These are phyloP conservation scores for Atalantia buxifolia DNA, from an alignment of 345 rosid species.

Conservation along the genomic window DNA sequence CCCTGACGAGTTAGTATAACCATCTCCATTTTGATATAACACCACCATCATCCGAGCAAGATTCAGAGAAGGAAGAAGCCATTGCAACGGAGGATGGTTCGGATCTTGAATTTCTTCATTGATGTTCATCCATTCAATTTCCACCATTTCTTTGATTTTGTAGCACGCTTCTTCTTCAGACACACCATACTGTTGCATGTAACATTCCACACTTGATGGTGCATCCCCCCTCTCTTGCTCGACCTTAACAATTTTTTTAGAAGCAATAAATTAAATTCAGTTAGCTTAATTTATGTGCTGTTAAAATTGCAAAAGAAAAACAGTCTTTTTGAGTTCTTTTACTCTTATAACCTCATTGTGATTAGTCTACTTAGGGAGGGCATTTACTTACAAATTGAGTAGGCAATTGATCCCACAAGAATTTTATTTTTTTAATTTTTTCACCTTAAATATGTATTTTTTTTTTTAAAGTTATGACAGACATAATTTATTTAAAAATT, in stretches of 20 bases:
- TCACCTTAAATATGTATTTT: too few relatives aligned
- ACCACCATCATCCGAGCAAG: constrained; percentile 4
- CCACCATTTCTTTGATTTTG: constrained; percentile 1
- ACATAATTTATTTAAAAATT: too few relatives aligned
- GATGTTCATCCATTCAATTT: neutral
- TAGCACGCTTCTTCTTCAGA: constrained; percentile 5
- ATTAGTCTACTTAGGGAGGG: too few relatives aligned
- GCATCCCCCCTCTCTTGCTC: constrained; percentile 5
- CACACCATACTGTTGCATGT: neutral
- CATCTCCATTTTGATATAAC: neutral
- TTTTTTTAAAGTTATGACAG: too few relatives aligned
- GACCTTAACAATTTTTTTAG: neutral
- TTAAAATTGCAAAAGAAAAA: too few relatives aligned
- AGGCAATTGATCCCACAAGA: too few relatives aligned
- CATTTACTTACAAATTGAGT: too few relatives aligned
- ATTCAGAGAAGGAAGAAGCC: neutral
- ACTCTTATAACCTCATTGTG: too few relatives aligned
- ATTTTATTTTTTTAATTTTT: too few relatives aligned
- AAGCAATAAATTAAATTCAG: neutral
- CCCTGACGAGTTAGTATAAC: neutral
- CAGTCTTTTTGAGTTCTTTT: too few relatives aligned
- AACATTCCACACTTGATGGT: constrained; percentile 5
- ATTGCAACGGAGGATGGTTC: neutral
- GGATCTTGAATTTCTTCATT: constrained; percentile 7
- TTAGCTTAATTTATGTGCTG: too few relatives aligned